Percentiles rank a stretch among this genome's conserved stretches.
These are phyloP conservation scores for Aegilops speltoides DNA, from an alignment of 176 grass and related monocot species.

Conservation along the genomic window DNA sequence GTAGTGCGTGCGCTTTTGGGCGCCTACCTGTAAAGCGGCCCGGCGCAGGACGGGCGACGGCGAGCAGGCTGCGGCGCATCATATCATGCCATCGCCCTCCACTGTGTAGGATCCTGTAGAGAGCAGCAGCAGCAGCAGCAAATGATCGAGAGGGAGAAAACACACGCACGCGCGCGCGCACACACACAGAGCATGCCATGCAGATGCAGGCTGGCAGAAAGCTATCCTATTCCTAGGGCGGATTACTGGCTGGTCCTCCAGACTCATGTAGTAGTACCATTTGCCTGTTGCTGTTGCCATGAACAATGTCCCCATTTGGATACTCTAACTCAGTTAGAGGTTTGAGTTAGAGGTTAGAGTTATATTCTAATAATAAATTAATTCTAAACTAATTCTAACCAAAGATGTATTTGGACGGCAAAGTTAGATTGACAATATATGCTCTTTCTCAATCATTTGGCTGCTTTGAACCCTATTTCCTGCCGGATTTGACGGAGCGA, in stretches of 20 bases:
- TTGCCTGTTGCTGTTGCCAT: neutral
- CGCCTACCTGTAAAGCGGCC: neutral
- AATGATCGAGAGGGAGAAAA: conserved; percentile 37
- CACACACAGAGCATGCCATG: neutral
- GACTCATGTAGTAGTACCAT: conserved; percentile 2
- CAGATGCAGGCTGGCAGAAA: conserved; percentile 10
- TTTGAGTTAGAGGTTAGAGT: too few relatives aligned
- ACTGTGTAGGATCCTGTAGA: conserved; percentile 25
- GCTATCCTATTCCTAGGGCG: neutral
- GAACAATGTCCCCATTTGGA: neutral
- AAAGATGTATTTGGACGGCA: too few relatives aligned
- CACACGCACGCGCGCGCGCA: neutral
- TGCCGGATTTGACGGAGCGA: too few relatives aligned
- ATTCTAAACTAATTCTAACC: too few relatives aligned
- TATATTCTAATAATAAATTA: too few relatives aligned
- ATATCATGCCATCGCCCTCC: neutral
- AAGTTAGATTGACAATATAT: too few relatives aligned
- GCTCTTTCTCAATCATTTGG: too few relatives aligned
- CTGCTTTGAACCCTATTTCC: too few relatives aligned
- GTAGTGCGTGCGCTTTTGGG: neutral
- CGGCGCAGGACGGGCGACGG: neutral
- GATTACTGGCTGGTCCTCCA: neutral
- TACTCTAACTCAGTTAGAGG: too few relatives aligned
- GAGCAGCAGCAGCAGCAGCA: neutral
- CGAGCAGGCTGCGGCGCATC: neutral